Base-by-base conservation (phyloP, 495 filamentous ascomycete species). In the Aspergillus incahuasiensis region DNA sequence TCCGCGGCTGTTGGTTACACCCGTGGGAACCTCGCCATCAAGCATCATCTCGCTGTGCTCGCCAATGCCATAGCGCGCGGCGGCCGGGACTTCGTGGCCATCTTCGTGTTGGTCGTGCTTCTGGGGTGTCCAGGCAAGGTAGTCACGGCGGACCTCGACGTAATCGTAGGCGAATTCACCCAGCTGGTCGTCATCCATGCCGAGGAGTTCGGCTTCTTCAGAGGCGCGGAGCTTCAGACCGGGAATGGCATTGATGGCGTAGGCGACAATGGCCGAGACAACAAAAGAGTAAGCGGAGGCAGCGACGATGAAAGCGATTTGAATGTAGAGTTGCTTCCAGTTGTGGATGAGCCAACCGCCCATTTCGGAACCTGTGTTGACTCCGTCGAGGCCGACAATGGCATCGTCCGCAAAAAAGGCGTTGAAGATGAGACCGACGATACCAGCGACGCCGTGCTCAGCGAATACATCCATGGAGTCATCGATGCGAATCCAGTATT, bases 151-250 rank as follows among this genome's bases (percentile, higher is more conserved):
- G 57, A 98, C 94, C 78, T 98, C 94, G 62, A 98, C 94, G 70
- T 98, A 98, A 73, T 98, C 94, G 76, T 98, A 98, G 6, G 94
- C 95, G 67, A 98, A 98, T 72, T 98, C 94, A 66, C 94, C 94
- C 32, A 97, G 87, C 68, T 98, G 94, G 75, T 98, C 94, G 68
- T 97, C 95, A 63, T 98, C 94, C 92, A 97, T 96, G 54, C 94
- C 94, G 48, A 97, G 83, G 18, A 98, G 82, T 71, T 98, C 94
- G n/a, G 95, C 94, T 74, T 98, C 89, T 63, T 95, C 90, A 30
- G 85, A 89, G 11, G 94, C 94, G 43, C 94, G 89, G 55, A 98
- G 87, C 59, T 96, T 82, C 13, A 98, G 81, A 25, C 95, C 95
- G 6, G 94, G 94, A 49, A 94, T 85, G 59, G 83, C 71, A 75